Evolutionary conservation across 495 filamentous ascomycete species (phyloP).

Genomic region (Trichoderma orchidacearum): DNA sequence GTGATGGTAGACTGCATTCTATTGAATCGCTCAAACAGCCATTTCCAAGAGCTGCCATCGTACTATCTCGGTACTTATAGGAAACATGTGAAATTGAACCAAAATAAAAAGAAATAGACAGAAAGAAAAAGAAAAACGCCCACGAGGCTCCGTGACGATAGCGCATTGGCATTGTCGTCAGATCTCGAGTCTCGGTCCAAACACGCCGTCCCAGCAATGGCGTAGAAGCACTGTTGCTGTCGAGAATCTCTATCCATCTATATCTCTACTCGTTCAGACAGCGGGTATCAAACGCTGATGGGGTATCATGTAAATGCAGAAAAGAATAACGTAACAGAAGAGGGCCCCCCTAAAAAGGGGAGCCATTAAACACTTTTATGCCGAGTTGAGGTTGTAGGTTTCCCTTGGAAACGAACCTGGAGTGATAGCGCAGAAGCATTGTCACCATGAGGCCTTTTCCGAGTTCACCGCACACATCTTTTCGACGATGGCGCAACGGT

Average conservation of each 20-base stretch:
- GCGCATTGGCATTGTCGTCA: conserved; percentile 39
- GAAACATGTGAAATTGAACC: too few species aligned
- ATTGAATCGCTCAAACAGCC: neutral
- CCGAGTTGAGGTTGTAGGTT: neutral
- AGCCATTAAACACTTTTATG: neutral
- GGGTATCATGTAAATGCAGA: conserved; percentile 35
- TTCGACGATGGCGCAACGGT: conserved; percentile 28
- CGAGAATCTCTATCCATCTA: conserved; percentile 12
- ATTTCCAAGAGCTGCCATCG: neutral
- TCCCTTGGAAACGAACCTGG: neutral
- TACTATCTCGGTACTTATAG: neutral
- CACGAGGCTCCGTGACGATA: conserved; percentile 42
- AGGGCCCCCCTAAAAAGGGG: neutral
- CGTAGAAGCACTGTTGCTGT: conserved; percentile 43
- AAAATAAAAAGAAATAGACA: neutral
- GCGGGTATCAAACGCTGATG: conserved; percentile 40
- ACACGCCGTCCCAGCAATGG: conserved; percentile 46
- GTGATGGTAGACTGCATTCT: neutral
- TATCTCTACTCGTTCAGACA: conserved; percentile 18
- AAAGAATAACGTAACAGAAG: conserved; percentile 7
- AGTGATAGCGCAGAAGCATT: conserved; percentile 31
- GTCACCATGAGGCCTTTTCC: conserved; percentile 11
- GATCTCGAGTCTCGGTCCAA: conserved; percentile 29
- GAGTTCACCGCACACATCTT: conserved; percentile 13
- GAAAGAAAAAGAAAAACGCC: conserved; percentile 19